These are phyloP conservation scores for Dictyostelium citrinum DNA, from an alignment of 78 protist species.

Conservation along the genomic window DNA sequence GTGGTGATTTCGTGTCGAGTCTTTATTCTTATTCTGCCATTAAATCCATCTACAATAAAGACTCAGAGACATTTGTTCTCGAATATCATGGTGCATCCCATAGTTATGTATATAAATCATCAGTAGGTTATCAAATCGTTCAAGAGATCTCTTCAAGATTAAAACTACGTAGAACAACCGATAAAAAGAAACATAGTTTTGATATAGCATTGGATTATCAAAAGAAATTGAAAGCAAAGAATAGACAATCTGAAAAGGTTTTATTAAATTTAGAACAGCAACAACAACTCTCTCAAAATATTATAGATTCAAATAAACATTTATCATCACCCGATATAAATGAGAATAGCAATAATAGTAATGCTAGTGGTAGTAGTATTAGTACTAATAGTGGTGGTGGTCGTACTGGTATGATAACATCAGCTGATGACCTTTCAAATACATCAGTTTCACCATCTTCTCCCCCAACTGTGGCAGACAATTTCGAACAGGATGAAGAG, in stretches of 20 bases:
- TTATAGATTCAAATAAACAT: background rate
- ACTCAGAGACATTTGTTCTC: constrained; percentile 59
- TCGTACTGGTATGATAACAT: background rate
- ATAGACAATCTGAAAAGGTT: constrained; percentile 20
- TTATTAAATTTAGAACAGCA: background rate
- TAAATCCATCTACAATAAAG: constrained; percentile 31
- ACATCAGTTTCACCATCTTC: constrained; percentile 45
- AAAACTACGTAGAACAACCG: constrained; percentile 15
- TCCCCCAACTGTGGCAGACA: background rate
- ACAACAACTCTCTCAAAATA: background rate
- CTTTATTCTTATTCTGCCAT: constrained; percentile 38
- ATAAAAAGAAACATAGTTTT: constrained; percentile 37
- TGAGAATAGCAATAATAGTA: background rate
- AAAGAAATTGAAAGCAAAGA: background rate
- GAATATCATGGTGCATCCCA: constrained; percentile 62
- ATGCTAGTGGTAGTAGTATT: background rate
- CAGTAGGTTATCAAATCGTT: constrained; percentile 63
- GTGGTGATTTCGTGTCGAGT: constrained; percentile 45
- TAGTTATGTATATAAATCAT: constrained; percentile 28
- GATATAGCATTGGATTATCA: constrained; percentile 69
- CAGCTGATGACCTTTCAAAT: background rate
- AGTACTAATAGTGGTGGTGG: too few relatives aligned
- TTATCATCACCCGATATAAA: background rate
- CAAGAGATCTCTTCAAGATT: constrained; percentile 53
- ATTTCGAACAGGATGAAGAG: background rate